Base-by-base conservation (phyloP, 2,329 filamentous ascomycete genomes). In the Massarina eburnea region DNA sequence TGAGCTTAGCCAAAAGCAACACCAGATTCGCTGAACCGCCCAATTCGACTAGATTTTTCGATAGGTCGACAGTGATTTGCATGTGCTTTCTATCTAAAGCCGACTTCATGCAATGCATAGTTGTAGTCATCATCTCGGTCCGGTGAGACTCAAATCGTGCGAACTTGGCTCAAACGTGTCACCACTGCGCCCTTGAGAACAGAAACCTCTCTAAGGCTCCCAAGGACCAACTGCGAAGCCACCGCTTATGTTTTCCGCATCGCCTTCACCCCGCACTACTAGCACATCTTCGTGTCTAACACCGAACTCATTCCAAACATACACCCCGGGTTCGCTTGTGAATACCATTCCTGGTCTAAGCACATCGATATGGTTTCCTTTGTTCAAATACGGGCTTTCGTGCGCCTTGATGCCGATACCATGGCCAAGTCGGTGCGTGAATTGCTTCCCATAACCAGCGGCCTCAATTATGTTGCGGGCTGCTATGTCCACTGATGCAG, bases 371-470 rank as follows among this genome's bases (percentile, higher is more conserved):
- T 68, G 70, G 54, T 85, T 85, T 46, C 80, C 83, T 56, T 84
- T 81, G 59, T 85, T 83, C 24, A 85, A 67, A 52, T 85, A 85
- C 0, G 82, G 82, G 22, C 79, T 81, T 58, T 85, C 82, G 51
- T 85, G 82, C 1, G 82, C 82, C 66, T 85, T 85, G 59, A 86
- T 84, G 0, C 82, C 83, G 38, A 86, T 84, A 1, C 82, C 79
- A 54, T 86, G 83, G 1, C 82, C 82, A 1, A 85, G 70, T 1
- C 82, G 75, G 53, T 85, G 82, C 1, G 82, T 85, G 51, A 85
- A 85, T 0, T 73, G 74, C 17, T 76, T 68, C 0, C 79, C 80
- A 47, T 85, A 85, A 0, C 81, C 82, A 0, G 80, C 81, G 9
- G 76, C 62, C 10, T 77, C 73, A 39, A 85, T 85, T 17, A 85